Evolutionary conservation across 2,329 filamentous ascomycete genomes (phyloP).

Genomic region (Onygenales sp.): DNA sequence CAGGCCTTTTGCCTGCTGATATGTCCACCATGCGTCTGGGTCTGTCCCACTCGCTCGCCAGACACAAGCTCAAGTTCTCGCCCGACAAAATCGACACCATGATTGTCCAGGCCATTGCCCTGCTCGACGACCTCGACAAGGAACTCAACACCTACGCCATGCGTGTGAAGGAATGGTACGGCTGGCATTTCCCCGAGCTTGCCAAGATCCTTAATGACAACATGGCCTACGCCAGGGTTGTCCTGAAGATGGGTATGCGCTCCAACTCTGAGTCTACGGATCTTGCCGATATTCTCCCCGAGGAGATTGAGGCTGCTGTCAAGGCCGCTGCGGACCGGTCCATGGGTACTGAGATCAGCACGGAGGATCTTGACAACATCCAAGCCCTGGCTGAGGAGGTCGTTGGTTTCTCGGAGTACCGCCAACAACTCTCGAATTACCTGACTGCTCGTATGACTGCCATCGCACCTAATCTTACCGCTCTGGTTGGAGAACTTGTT

Average conservation of each 20-base stretch:
- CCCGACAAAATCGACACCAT: slow-evolving; percentile 98
- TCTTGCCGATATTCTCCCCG: slow-evolving; percentile 81
- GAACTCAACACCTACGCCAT: slow-evolving; percentile 98
- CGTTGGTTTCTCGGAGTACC: slow-evolving; percentile 82
- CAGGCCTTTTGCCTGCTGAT: slow-evolving; percentile 73
- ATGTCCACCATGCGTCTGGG: slow-evolving; percentile 91
- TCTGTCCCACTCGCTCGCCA: slow-evolving; percentile 91
- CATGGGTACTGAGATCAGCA: slow-evolving; percentile 96
- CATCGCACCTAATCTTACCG: slow-evolving; percentile 90
- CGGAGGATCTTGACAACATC: slow-evolving; percentile 89
- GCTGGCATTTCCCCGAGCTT: slow-evolving; percentile 99
- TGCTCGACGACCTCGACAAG: slow-evolving; percentile 95
- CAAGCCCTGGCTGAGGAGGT: slow-evolving; percentile 87
- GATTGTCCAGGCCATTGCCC: slow-evolving; percentile 93
- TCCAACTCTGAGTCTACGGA: slow-evolving; percentile 67
- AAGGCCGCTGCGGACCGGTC: slow-evolving; percentile 93
- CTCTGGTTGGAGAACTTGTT: slow-evolving; percentile 85
- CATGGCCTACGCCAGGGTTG: slow-evolving; percentile 80
- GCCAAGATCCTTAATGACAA: slow-evolving; percentile 97
- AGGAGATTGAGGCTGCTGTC: slow-evolving; percentile 84
- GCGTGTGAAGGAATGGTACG: slow-evolving; percentile 99
- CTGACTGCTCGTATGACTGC: slow-evolving; percentile 90
- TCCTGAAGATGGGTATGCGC: slow-evolving; percentile 82
- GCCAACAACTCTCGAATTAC: slow-evolving; percentile 78
- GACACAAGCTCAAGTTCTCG: slow-evolving; percentile 97